Base-by-base conservation (phyloP, 2,329 filamentous ascomycete genomes). In the Trichophyton schoenleinii region DNA sequence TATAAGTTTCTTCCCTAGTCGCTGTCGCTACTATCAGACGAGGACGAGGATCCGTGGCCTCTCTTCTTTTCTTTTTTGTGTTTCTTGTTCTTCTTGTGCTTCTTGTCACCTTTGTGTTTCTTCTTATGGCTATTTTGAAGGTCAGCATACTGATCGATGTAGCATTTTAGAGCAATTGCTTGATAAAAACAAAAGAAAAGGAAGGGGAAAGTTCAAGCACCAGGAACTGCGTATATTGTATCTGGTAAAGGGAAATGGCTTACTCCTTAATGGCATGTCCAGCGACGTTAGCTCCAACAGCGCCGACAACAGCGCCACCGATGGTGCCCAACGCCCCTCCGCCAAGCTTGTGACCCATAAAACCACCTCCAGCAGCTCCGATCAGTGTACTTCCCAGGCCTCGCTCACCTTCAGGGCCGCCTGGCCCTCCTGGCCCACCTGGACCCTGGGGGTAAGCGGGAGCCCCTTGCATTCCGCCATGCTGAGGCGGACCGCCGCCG, bases 281-380 rank as follows among this genome's bases (percentile, higher is more conserved):
- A 22, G 66, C 67, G 49, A 67, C 63, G 52, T 70, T 70, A 62
- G 70, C 67, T 52, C 72, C 71, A 9, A 68, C 66, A 13, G 70
- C 71, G 41, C 73, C 73, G 28, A 69, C 64, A 41, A 73, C 62
- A 20, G 69, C 68, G 46, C 73, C 73, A 5, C 70, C 73, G 1
- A 70, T 63, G 0, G 69, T 71, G 1, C 69, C 70, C 38, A 75
- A 52, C 6, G 67, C 46, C 5, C 71, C 72, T 13, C 70, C 70
- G 3, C 71, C 72, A n/a, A 73, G 55, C 55, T 74, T 72, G 52
- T 73, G 69, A 6, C 71, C 71, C 1, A 71, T 49, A 57, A 72
- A 68, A 1, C 71, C 73, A 57, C 74, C 74, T 3, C 70, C 72
- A 0, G 72, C 71, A 42, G 69, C 73, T 25, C 75, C 75, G 34